phyloP scores from a whole-genome alignment of 257 asterid genomes.

The Haberlea rhodopensis region DNA sequence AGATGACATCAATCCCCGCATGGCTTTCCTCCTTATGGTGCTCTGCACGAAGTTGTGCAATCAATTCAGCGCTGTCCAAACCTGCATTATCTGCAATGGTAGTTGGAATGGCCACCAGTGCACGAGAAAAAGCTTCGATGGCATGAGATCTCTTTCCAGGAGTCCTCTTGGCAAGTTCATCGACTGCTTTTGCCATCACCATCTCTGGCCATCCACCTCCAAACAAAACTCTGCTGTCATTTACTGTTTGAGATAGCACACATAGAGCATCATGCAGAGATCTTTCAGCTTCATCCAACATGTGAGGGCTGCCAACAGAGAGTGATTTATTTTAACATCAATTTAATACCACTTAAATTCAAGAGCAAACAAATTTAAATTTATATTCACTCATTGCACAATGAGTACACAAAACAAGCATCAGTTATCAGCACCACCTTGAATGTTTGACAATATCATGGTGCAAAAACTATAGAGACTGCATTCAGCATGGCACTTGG shows the following conservation, averaged over 20 bases:
- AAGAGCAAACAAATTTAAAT: neutral
- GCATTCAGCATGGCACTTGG: neutral
- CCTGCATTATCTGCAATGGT: slow-evolving; percentile 93
- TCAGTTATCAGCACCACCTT: neutral
- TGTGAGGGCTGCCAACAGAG: slow-evolving; percentile 61
- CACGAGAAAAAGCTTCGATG: slow-evolving; percentile 86
- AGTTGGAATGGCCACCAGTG: slow-evolving; percentile 82
- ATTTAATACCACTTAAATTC: neutral
- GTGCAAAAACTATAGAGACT: neutral
- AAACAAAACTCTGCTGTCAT: slow-evolving; percentile 72
- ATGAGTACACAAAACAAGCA: neutral
- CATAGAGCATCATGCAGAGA: slow-evolving; percentile 93
- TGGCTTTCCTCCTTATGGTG: slow-evolving; percentile 73
- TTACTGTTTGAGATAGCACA: slow-evolving; percentile 86
- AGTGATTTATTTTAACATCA: neutral
- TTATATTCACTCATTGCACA: neutral
- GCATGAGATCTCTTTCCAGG: slow-evolving; percentile 90
- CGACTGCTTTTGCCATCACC: slow-evolving; percentile 93
- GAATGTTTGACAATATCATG: neutral
- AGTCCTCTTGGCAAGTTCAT: slow-evolving; percentile 82
- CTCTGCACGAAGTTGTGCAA: slow-evolving; percentile 91
- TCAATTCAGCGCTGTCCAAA: slow-evolving; percentile 79
- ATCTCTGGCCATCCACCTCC: slow-evolving; percentile 99
- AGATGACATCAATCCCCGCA: slow-evolving; percentile 82
- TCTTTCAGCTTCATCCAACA: slow-evolving; percentile 89